Percentiles rank a stretch among this genome's conserved stretches.
Conservation (phyloP, 2,329 filamentous ascomycete genomes). For the Hypoxylon sp. region DNA sequence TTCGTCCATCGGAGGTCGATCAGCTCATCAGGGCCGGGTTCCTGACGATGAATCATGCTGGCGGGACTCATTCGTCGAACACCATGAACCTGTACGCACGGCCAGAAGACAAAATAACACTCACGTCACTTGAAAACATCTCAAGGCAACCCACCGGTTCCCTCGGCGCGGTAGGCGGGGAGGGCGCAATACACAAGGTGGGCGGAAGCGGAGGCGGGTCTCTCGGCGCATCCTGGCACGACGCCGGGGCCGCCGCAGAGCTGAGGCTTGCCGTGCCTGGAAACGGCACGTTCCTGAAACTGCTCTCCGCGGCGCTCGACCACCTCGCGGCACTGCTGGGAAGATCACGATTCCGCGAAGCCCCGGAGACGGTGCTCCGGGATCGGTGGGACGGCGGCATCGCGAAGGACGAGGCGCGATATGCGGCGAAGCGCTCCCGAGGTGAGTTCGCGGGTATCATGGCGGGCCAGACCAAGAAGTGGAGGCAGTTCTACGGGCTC, state of each 20-base stretch:
- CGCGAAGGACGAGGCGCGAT: slow-evolving; percentile 54
- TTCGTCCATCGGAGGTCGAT: slow-evolving; percentile 44
- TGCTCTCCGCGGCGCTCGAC: slow-evolving; percentile 67
- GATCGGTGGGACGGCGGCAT: slow-evolving; percentile 77
- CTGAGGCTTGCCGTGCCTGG: slow-evolving; percentile 71
- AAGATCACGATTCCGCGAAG: slow-evolving; percentile 69
- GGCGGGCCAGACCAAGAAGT: slow-evolving; percentile 70
- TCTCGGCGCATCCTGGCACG: slow-evolving; percentile 52
- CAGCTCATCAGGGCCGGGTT: slow-evolving; percentile 73
- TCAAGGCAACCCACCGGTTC: slow-evolving; percentile 73
- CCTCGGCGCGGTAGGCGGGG: slow-evolving; percentile 72
- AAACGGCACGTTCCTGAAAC: slow-evolving; percentile 72
- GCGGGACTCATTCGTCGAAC: slow-evolving; percentile 45
- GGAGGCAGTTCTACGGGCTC: slow-evolving; percentile 75
- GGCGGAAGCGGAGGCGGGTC: slow-evolving; percentile 62
- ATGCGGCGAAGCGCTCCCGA: slow-evolving; percentile 58
- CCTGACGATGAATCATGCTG: slow-evolving; percentile 61
- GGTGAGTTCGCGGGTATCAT: slow-evolving; percentile 66
- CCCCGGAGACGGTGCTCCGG: slow-evolving; percentile 66
- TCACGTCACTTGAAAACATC: slow-evolving; percentile 69
- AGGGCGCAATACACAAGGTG: slow-evolving; percentile 68
- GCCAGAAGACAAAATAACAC: slow-evolving; percentile 62
- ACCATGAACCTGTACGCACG: slow-evolving; percentile 55
- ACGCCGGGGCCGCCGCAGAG: slow-evolving; percentile 45
- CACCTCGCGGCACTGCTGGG: slow-evolving; percentile 68